Percentiles rank a stretch among this genome's conserved stretches.
phyloP scores from a whole-genome alignment of 257 asterid genomes.

The Solanum tarijense region DNA sequence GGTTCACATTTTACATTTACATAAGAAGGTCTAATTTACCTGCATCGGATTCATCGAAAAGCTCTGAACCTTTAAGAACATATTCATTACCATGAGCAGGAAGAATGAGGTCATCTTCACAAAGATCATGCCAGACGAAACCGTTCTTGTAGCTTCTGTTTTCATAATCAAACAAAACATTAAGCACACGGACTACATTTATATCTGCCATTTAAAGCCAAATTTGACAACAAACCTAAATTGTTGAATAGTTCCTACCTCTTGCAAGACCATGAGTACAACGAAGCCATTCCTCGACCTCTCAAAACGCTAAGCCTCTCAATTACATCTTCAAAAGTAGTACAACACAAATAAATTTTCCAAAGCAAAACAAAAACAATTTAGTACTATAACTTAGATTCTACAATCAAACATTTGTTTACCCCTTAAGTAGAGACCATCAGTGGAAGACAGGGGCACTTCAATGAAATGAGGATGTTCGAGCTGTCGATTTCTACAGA shows the following conservation, averaged over 20 bases:
- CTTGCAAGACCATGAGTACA: constrained; percentile 98
- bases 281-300: constrained; percentile 91
- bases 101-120: constrained; percentile 72
- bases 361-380: neutral
- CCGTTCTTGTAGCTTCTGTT: constrained; percentile 86
- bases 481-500: constrained; percentile 71
- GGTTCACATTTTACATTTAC: neutral
- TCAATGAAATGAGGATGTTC: constrained; percentile 99
- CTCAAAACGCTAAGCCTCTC: constrained; percentile 74
- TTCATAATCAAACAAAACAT: constrained; percentile 1
- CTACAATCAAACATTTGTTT: neutral
- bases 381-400: neutral
- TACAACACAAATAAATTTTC: neutral
- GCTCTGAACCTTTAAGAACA: constrained; percentile 94
- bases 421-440: constrained; percentile 90
- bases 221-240: neutral
- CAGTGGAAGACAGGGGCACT: constrained; percentile 70
- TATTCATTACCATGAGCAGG: constrained; percentile 89
- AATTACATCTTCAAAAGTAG: constrained; percentile 57
- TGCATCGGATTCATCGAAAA: constrained; percentile 61
- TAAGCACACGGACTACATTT: neutral
- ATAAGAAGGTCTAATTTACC: neutral
- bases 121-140: constrained; percentile 93
- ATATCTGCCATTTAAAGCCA: neutral
- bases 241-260: constrained; percentile 37